These are phyloP conservation scores for Kodamaea jinghongensis DNA, from an alignment of 805 yeast species.

Conservation along the genomic window DNA sequence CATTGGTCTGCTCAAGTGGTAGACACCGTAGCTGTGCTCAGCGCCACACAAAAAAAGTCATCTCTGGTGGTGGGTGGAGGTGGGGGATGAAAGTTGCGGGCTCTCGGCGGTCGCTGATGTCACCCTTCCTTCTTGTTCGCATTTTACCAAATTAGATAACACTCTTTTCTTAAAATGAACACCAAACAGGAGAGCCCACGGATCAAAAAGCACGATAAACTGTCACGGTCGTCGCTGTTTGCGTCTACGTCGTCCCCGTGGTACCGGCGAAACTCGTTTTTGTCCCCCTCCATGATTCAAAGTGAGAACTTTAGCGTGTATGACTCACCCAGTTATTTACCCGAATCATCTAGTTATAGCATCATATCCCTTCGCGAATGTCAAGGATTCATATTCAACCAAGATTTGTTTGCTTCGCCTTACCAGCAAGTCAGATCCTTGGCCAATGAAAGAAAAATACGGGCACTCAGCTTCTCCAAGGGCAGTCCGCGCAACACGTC, in stretches of 20 bases:
- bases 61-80: no score
- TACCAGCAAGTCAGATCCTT: slow-evolving; percentile 54
- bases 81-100: no score
- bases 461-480: slow-evolving; percentile 22
- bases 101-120: no score
- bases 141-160: no score
- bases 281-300: slow-evolving; percentile 55
- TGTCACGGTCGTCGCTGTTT: slow-evolving; percentile 16
- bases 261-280: slow-evolving; percentile 54
- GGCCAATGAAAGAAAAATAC: slow-evolving; percentile 31
- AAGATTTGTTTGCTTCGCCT: slow-evolving; percentile 70
- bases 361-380: slow-evolving; percentile 54
- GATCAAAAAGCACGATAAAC: not conserved
- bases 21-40: no score
- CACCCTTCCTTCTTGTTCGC: no score
- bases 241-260: slow-evolving; percentile 48
- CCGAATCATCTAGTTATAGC: slow-evolving; percentile 25
- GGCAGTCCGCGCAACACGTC: slow-evolving; percentile 1
- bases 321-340: slow-evolving; percentile 39
- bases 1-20: no score
- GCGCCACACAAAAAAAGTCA: no score
- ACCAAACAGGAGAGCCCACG: not conserved
- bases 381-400: slow-evolving; percentile 77
- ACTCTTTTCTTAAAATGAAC: not conserved
- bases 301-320: slow-evolving; percentile 55